Evolutionary conservation across 371 early-diverging fungal species (phyloP).

Genomic region (Blastocladiella emersonii): DNA sequence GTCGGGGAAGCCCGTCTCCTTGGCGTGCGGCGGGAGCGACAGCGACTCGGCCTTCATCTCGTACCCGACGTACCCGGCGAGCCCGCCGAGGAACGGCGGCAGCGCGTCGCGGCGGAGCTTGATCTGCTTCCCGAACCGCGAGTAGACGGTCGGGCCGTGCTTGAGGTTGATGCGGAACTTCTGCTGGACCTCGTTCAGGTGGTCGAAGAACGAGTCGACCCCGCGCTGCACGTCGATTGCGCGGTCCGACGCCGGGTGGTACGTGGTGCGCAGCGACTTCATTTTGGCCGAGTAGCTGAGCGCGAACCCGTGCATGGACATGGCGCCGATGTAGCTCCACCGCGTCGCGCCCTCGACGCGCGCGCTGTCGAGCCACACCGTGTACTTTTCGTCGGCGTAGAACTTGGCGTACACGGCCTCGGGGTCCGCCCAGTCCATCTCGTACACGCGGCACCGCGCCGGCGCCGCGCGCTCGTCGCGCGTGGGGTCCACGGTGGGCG

Average conservation of each 20-base stretch:
- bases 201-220: constrained; percentile 30
- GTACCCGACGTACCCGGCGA: constrained; percentile 84
- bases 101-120: neutral
- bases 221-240: constrained; percentile 7
- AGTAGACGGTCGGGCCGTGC: too few species aligned
- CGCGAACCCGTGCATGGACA: neutral
- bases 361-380: constrained; percentile 58
- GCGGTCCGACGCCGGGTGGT: too few species aligned
- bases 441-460: too few species aligned
- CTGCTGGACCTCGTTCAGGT: constrained; percentile 5
- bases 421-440: constrained; percentile 5
- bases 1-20: constrained; percentile 38
- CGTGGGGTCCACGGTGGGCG: too few species aligned
- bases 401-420: constrained; percentile 19
- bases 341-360: constrained; percentile 12
- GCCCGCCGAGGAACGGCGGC: constrained; percentile 53
- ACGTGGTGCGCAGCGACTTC: too few species aligned
- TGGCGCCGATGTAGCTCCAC: constrained; percentile 17
- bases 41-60: constrained; percentile 69
- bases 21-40: neutral
- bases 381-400: constrained; percentile 16
- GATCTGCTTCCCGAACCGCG: too few species aligned
- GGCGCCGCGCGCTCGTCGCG: too few species aligned
- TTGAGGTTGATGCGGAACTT: too few species aligned
- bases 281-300: constrained; percentile 27